Base-by-base conservation (phyloP, 495 filamentous ascomycete genomes). In the Letharia lupina region DNA sequence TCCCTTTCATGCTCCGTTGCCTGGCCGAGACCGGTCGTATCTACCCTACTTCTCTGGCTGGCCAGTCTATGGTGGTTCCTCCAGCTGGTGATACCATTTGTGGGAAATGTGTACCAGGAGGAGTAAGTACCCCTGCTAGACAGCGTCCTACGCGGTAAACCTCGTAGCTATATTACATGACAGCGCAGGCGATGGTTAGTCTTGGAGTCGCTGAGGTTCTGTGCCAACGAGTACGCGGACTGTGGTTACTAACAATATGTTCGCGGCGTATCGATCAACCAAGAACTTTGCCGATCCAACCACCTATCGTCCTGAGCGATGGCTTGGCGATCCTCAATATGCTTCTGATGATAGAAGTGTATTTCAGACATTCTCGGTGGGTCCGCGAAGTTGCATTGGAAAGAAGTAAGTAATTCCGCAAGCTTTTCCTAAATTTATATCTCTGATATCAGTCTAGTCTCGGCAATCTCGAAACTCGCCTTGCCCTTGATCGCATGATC, bases 21-120 rank as follows among this genome's bases (percentile, higher is more conserved):
- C 76, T 85, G 15, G 77, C 78, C 28, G 83, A 86, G 71, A 79
- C 80, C 0, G 73, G 84, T 31, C 80, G 83, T 12, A 72, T 85
- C n/a, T 81, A 80, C 62, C 82, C 82, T 0, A 79, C 82, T 1
- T 78, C 80, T 0, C 78, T 79, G 31, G 79, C 78, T 45, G 73
- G 69, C 13, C 79, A 84, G 61, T 75, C 78, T 1, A 74, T 82
- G 0, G 76, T 76, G 40, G 80, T 80, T 0, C 77, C 82, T 1
- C 74, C 77, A 64, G 75, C 69, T 11, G 80, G 81, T n/a, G 65
- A 67, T 13, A 37, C 50, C 15, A 45, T 69, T 4, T 63, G 61
- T n/a, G 67, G 65, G 6, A 33, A 65, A 16, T 65, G 50, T 35
- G 61, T 71, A 28, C 65, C 67, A n/a, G 64, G 57, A 23, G 65